These are phyloP conservation scores for Trichophyton simii DNA, from an alignment of 2,329 filamentous ascomycete species.

Conservation along the genomic window DNA sequence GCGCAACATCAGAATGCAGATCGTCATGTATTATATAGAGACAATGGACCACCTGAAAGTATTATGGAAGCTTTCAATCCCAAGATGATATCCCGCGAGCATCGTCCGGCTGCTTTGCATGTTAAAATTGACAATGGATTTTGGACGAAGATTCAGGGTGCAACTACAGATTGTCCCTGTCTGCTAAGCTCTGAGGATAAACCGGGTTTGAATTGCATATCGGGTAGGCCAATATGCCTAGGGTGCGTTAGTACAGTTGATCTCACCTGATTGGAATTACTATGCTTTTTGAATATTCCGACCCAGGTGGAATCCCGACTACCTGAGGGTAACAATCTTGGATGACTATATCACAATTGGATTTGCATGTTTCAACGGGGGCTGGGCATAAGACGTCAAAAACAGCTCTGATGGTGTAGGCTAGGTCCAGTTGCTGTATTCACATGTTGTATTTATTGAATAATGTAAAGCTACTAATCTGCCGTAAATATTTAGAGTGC, in stretches of 20 bases:
- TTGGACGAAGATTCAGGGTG: slow-evolving; percentile 4
- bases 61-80: not conserved
- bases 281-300: not conserved
- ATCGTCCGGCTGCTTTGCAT: not conserved
- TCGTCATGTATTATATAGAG: not conserved
- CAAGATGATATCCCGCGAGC: not conserved
- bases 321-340: no score
- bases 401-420: no score
- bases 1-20: not conserved
- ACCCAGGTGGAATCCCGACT: not conserved
- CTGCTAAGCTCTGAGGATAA: no score
- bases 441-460: not conserved
- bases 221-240: not conserved
- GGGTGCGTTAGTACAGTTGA: slow-evolving; percentile 7
- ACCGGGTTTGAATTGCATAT: not conserved
- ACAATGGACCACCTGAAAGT: not conserved
- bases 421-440: not conserved
- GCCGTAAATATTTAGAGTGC: not conserved
- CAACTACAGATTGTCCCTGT: not conserved
- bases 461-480: not conserved
- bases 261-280: slow-evolving; percentile 3
- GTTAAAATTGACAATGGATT: slow-evolving; percentile 6
- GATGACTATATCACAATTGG: no score
- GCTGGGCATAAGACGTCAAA: no score
- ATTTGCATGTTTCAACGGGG: no score